Evolutionary conservation across 495 filamentous ascomycete genomes (phyloP), one percentile per base, ranked within the genome.

Genomic region (Astrothelium macrocarpum): DNA sequence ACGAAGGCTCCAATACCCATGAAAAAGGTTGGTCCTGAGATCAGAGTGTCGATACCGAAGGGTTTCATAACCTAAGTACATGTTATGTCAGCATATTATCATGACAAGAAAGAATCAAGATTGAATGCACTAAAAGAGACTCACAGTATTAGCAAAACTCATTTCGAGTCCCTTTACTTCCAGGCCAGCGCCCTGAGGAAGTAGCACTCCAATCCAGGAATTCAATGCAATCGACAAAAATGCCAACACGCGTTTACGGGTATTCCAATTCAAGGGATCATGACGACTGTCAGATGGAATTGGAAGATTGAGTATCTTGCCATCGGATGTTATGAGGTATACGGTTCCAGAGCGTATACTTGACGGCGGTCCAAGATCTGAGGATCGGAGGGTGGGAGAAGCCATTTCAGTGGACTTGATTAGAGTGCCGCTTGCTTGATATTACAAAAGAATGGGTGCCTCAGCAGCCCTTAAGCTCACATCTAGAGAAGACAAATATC

Each of bases 1-100:
- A 66, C 14, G 43, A 66, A 63, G 2, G 65, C 61, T 1, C 65
- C 65, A 3, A 66, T 26, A 28, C 65, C 65, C 65, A 66, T 66
- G 42, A 63, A 63, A 42, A 66, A 25, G 29, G 65, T 66, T 0
- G 65, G 65, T 18, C 32, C 61, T 26, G 56, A 60, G 12, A 61
- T 28, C 4, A 66, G 16, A 14, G 53, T 63, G 18, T 66, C 65
- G 9, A 61, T 49, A 10, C 53, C 60, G 32, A 58, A 63, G 4
- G 61, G 65, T 12, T 25, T 14, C 28, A 16, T 60, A 9, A 56
- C 2, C 49, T 56, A 16, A 16, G 10, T 34, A 34, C 10, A 58
- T 60, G 14, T 28, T 25, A 32, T 12, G 32, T 18, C 16, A 32
- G 10, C 23, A 20, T 49, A 16, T 20, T 49, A n/a, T 18, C 5